Base-by-base conservation (phyloP, 305 asterid species). In the Fraxinus nigra region DNA sequence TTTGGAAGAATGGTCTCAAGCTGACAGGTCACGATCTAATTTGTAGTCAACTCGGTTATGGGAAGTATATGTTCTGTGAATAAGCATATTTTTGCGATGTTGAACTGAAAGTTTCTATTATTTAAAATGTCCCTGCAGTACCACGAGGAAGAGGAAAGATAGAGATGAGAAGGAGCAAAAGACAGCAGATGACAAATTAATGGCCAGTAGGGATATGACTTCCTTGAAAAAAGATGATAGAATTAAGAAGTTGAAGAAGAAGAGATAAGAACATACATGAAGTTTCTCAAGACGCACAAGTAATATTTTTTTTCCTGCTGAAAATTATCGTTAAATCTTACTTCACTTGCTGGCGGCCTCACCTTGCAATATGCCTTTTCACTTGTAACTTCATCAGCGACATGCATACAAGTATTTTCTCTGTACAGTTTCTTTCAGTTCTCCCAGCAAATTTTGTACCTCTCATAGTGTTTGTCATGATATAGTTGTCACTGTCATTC, bases 241-340 rank as follows among this genome's bases (percentile, higher is more conserved):
- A 22, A 72, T 22, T 20, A 84, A 88, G 91, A 86, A 83, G 87
- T n/a, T 48, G 51, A 90, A 88, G 84, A 86, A 77, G 82, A 82
- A 75, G 81, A 83, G 84, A 82, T 81, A 28, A 56, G 87, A 81
- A 20, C 74, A 65, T 33, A 61, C 61, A 3, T 87, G 87, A 85
- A 80, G 83, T 18, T 80, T 72, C 77, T 74, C 59, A 24, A 59
- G 77, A 79, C 18, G 6, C 73, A 7, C 2, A 14, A 73, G 22
- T 22, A 77, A 86, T 86, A 80, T 33, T 65, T 59, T 38, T 75
- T 76, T n/a, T 56, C 76, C 63, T 70, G 14, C 34, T 65, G 77
- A 24, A 70, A 16, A 26, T 51, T 51, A 51, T 76, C 14, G 7
- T 33, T 43, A 11, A 83, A 51, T 73, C 69, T 74, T 46, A 28